Evolutionary conservation across 139 green algal genomes (phyloP).

Genomic region (Tetraselmis striata): DNA sequence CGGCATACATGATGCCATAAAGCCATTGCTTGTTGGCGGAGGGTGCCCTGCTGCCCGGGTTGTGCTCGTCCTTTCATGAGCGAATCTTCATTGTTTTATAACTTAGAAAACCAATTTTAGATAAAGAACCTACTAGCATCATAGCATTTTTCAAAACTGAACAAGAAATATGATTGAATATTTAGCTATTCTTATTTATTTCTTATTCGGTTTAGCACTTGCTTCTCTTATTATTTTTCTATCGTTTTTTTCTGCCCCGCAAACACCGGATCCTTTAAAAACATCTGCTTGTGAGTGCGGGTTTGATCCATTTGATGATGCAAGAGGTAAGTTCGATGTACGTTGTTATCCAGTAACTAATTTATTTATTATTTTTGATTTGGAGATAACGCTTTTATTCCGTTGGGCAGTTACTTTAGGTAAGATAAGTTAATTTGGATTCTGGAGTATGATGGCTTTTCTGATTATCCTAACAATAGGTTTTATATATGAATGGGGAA

Average conservation of each 20-base stretch:
- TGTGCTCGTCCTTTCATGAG: no score
- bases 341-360: slow-evolving; percentile 56
- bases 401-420: slow-evolving; percentile 36
- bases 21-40: no score
- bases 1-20: no score
- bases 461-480: slow-evolving; percentile 44
- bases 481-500: slow-evolving; percentile 51
- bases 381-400: slow-evolving; percentile 48
- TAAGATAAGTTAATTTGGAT: slow-evolving; percentile 38
- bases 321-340: slow-evolving; percentile 50
- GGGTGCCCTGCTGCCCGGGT: no score
- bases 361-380: slow-evolving; percentile 58
- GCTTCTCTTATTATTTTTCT: slow-evolving; percentile 40
- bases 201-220: slow-evolving; percentile 40
- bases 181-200: slow-evolving; percentile 48
- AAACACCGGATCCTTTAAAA: slow-evolving; percentile 50
- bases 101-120: no score
- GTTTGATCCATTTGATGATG: slow-evolving; percentile 54
- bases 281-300: slow-evolving; percentile 52
- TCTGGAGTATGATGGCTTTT: slow-evolving; percentile 47
- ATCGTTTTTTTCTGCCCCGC: slow-evolving; percentile 49
- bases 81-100: no score
- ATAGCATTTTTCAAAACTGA: neutral
- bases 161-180: slow-evolving; percentile 33
- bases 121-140: neutral